Conservation (phyloP, 164 flowering plant genomes). For the Vitis cinerea region DNA sequence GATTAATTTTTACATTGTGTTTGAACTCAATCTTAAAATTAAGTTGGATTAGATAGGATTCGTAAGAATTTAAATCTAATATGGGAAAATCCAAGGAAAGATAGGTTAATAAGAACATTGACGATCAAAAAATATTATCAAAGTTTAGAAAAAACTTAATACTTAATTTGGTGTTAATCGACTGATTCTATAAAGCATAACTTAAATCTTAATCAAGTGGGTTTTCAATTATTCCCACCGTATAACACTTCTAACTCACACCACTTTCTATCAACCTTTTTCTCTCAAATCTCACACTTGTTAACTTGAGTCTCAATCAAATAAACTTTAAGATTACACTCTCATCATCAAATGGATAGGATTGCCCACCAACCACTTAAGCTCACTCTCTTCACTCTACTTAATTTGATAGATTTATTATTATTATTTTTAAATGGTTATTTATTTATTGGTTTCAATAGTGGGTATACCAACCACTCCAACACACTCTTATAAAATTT, state of each 20-base stretch:
- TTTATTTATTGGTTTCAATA: too few relatives aligned
- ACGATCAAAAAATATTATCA: too few relatives aligned
- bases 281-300: not conserved
- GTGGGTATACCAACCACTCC: not conserved
- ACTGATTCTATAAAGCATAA: conserved; percentile 12
- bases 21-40: too few relatives aligned
- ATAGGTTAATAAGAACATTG: too few relatives aligned
- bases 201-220: conserved; percentile 18
- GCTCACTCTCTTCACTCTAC: not conserved
- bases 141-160: not conserved
- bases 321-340: conserved; percentile 9
- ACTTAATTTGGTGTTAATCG: conserved; percentile 1
- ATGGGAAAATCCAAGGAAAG: too few relatives aligned
- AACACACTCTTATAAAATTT: not conserved
- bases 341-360: conserved; percentile 5
- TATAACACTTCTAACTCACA: conserved; percentile 8
- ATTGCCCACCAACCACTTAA: conserved; percentile 19
- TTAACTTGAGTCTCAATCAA: conserved; percentile 25
- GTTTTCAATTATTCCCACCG: not conserved
- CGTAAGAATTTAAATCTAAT: too few relatives aligned
- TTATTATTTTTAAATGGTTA: not conserved
- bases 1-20: too few relatives aligned
- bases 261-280: not conserved
- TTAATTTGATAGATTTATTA: not conserved
- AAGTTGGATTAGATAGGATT: too few relatives aligned